These are phyloP conservation scores for Xylariales sp. DNA, from an alignment of 2,329 filamentous ascomycete species.

Conservation along the genomic window DNA sequence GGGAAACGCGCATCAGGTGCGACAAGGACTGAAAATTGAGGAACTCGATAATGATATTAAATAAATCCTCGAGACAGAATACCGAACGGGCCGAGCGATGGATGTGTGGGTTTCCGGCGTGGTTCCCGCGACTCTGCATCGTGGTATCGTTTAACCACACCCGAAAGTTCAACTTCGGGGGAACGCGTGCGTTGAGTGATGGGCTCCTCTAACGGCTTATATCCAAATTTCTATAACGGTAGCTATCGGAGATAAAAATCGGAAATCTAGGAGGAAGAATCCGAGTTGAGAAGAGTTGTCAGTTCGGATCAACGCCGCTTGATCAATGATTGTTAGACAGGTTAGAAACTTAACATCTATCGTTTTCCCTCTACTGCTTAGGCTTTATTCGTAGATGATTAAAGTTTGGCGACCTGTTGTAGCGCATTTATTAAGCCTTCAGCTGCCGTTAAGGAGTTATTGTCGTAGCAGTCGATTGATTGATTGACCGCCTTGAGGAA, in stretches of 20 bases:
- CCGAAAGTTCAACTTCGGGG: constrained; percentile 16
- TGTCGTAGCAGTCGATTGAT: too few relatives aligned
- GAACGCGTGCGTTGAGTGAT: constrained; percentile 8
- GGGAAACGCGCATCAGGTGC: constrained; percentile 46
- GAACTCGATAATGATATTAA: constrained; percentile 40
- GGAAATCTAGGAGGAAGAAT: neutral
- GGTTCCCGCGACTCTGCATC: neutral
- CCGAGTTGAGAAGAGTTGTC: neutral
- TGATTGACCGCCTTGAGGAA: too few relatives aligned
- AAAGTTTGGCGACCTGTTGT: too few relatives aligned
- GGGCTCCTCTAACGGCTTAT: neutral
- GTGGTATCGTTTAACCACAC: constrained; percentile 2
- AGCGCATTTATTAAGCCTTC: neutral
- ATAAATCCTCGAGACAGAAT: constrained; percentile 43
- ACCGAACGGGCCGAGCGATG: constrained; percentile 46
- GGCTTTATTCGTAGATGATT: neutral
- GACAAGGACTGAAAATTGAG: constrained; percentile 36
- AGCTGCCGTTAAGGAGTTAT: too few relatives aligned
- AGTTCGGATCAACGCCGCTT: neutral
- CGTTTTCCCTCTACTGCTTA: neutral
- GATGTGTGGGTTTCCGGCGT: constrained; percentile 24
- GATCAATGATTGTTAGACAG: neutral
- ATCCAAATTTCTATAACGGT: constrained; percentile 3
- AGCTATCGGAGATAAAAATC: neutral
- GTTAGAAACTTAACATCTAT: neutral